phyloP scores from a whole-genome alignment of 805 yeast genomes.

The Zygosaccharomyces kombuchaensis region DNA sequence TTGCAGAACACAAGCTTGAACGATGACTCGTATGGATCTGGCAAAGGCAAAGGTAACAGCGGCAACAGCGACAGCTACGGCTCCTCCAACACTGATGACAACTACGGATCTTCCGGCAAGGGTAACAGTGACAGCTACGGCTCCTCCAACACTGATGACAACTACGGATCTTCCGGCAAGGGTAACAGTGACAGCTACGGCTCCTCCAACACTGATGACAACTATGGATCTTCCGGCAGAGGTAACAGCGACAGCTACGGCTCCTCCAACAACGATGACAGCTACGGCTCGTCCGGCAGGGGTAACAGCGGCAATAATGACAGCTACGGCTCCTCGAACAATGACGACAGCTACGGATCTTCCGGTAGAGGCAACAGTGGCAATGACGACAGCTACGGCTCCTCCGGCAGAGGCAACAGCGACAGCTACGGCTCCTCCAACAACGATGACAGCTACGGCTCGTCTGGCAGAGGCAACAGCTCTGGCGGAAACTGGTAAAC shows the following conservation, averaged over 20 bases:
- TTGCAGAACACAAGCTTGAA: conserved; percentile 27
- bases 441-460: conserved; percentile 21
- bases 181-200: conserved; percentile 25
- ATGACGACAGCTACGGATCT: conserved; percentile 24
- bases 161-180: conserved; percentile 25
- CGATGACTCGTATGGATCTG: conserved; percentile 19
- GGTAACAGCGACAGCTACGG: conserved; percentile 21
- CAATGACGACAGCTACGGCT: conserved; percentile 10
- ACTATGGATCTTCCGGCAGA: conserved; percentile 23
- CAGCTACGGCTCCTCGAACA: conserved; percentile 28
- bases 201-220: conserved; percentile 17
- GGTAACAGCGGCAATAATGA: conserved; percentile 18
- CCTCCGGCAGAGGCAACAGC: conserved; percentile 12
- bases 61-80: conserved; percentile 21
- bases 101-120: conserved; percentile 27
- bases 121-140: conserved; percentile 17
- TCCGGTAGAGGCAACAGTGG: conserved; percentile 25
- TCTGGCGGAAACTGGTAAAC: conserved; percentile 5
- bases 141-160: conserved; percentile 15
- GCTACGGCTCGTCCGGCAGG: conserved; percentile 13
- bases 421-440: conserved; percentile 8
- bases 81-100: conserved; percentile 16
- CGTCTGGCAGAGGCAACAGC: conserved; percentile 15
- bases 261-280: conserved; percentile 24
- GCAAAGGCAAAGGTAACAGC: conserved; percentile 21